Base-by-base conservation (phyloP, 2,329 filamentous ascomycete species). In the Microdochium paspali region DNA sequence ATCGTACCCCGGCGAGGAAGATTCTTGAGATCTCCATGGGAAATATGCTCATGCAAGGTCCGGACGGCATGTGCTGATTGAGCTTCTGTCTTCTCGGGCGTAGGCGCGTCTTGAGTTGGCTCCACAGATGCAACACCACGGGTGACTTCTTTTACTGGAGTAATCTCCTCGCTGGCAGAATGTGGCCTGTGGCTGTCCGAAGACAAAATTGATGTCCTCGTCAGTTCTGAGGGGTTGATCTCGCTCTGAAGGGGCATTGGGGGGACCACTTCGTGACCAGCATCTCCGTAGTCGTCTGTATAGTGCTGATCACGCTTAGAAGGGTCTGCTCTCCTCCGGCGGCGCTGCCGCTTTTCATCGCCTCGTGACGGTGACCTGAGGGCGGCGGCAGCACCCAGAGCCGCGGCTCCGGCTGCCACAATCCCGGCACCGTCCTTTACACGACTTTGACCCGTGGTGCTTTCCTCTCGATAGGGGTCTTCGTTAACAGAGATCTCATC, bases 161-260 rank as follows among this genome's bases (percentile, higher is more conserved):
- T 76, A 57, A 66, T 72, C 66, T 77, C 78, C 56, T 77, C 82
- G 58, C 74, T 84, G 21, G 83, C 80, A 18, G 85, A 87, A 44
- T 77, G 74, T 15, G 87, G 84, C 46, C 82, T 73, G 53, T 88
- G 87, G 0, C 87, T 87, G 24, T 86, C 82, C 25, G 87, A 86
- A 4, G 90, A 93, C 18, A 93, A 68, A 47, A 97, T 87, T 0
- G 91, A 96, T 15, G 85, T 85, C 56, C 91, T 78, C 0, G 91
- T 97, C 47, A 96, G 66, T 46, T 96, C 90, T 0, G 91, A 95
- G 39, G 86, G 80, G 54, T 87, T 85, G 49, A 95, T 79, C 48
- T 89, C 87, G 65, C 90, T 95, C 65, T 86, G 84, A 52, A 95
- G 75, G 2, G 91, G 91, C 84, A 96, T 89, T 5, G 87, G 87